Conservation (phyloP, 2,329 filamentous ascomycete species). For the Diplodia seriata region DNA sequence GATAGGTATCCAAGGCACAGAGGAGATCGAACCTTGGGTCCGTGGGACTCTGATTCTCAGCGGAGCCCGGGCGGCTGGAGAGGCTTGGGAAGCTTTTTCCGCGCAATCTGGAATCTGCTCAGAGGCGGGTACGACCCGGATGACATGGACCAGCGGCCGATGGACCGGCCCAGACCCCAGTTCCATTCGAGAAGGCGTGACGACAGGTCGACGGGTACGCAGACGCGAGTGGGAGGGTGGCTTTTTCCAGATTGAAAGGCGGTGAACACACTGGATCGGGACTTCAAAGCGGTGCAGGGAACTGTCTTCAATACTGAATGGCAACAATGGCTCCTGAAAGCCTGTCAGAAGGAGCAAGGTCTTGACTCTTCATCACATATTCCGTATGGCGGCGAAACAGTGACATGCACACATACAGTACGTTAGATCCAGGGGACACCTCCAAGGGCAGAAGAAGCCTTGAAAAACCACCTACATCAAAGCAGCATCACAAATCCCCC, state of each 20-base stretch:
- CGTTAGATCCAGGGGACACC: too few species aligned
- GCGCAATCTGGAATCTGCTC: too few species aligned
- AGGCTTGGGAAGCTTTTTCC: neutral
- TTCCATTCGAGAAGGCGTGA: too few species aligned
- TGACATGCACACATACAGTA: neutral
- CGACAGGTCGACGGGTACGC: neutral
- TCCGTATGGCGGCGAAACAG: neutral
- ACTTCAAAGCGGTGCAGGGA: neutral
- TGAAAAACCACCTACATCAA: too few species aligned
- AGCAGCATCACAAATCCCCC: too few species aligned
- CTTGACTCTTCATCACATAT: neutral
- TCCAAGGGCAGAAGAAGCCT: too few species aligned
- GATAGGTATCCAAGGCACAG: neutral
- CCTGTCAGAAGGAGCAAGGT: neutral
- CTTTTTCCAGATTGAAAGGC: neutral
- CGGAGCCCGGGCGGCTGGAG: too few species aligned
- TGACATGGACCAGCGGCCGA: too few species aligned
- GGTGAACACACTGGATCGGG: too few species aligned
- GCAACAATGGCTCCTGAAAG: neutral
- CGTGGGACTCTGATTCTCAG: neutral
- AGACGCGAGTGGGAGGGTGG: neutral
- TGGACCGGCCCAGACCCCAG: too few species aligned
- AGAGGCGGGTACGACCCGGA: too few species aligned
- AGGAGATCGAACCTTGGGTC: neutral
- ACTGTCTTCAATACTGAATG: neutral